Evolutionary conservation across 208 protist genomes (phyloP).

Genomic region (Acanthamoeba sp.): DNA sequence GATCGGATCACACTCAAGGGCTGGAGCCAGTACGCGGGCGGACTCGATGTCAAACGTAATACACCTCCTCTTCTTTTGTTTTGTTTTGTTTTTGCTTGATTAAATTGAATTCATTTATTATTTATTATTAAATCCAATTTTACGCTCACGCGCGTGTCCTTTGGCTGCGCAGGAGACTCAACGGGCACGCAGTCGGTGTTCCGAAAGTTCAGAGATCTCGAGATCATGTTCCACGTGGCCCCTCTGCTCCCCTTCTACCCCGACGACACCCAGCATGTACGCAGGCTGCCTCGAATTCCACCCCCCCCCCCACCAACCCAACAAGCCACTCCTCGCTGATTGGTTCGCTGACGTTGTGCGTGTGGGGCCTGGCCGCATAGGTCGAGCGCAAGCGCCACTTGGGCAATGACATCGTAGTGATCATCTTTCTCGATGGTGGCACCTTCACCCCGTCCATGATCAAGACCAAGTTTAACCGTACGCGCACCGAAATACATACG

Average conservation of each 20-base stretch:
- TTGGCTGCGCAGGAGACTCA: background rate
- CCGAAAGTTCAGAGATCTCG: constrained; percentile 17
- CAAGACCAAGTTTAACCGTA: constrained; percentile 74
- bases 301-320: no score
- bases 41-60: constrained; percentile 76
- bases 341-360: no score
- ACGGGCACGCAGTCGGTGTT: constrained; percentile 75
- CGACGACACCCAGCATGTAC: constrained; percentile 62
- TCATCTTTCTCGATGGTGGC: constrained; percentile 65
- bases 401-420: constrained; percentile 76
- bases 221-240: constrained; percentile 76
- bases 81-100: background rate
- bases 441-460: constrained; percentile 71
- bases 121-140: no score
- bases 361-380: background rate
- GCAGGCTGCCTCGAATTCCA: no score
- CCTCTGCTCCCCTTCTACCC: constrained; percentile 70
- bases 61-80: background rate
- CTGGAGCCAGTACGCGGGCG: constrained; percentile 70
- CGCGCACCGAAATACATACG: no score
- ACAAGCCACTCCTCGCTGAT: no score
- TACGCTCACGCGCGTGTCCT: background rate
- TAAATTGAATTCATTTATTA: no score
- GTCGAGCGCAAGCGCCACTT: constrained; percentile 71
- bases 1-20: constrained; percentile 73